Conservation (phyloP, 1,284 basidiomycete genomes). For the Sporisorium iseilematis-ciliati region DNA sequence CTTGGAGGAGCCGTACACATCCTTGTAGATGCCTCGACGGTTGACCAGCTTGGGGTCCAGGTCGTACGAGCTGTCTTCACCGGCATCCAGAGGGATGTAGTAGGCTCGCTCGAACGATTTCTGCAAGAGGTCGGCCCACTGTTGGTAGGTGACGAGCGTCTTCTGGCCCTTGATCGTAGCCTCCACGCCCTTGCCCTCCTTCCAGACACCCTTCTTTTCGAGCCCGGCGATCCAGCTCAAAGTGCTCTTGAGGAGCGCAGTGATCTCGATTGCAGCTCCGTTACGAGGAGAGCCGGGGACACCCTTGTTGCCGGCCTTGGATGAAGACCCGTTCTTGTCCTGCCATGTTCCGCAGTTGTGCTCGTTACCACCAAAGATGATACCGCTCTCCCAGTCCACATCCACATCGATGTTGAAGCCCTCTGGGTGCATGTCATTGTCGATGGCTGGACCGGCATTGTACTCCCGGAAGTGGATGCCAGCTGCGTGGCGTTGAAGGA, state of each 20-base stretch:
- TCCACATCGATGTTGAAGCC: slow-evolving; percentile 94
- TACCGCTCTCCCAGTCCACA: slow-evolving; percentile 93
- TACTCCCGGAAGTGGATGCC: slow-evolving; percentile 96
- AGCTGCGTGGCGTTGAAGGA: slow-evolving; percentile 89
- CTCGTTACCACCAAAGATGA: slow-evolving; percentile 86
- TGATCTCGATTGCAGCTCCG: slow-evolving; percentile 95
- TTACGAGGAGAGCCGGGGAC: slow-evolving; percentile 93
- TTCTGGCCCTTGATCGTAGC: slow-evolving; percentile 79
- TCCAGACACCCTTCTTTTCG: slow-evolving; percentile 79
- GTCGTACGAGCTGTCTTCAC: slow-evolving; percentile 80
- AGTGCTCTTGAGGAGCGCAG: slow-evolving; percentile 90
- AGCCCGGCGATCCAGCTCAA: slow-evolving; percentile 86
- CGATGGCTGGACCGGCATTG: slow-evolving; percentile 94
- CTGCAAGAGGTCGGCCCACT: slow-evolving; percentile 89
- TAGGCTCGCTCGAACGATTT: slow-evolving; percentile 88
- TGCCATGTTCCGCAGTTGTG: slow-evolving; percentile 67
- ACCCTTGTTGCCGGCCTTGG: slow-evolving; percentile 89
- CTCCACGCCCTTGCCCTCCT: slow-evolving; percentile 81
- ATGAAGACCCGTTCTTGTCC: slow-evolving; percentile 65
- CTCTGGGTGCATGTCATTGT: slow-evolving; percentile 91
- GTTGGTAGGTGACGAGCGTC: slow-evolving; percentile 83
- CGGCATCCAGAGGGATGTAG: slow-evolving; percentile 85
- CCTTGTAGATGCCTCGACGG: slow-evolving; percentile 97
- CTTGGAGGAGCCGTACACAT: slow-evolving; percentile 78
- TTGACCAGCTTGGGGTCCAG: slow-evolving; percentile 82